Conservation (phyloP, 179 eudicot genomes). For the Pouteria campechiana region DNA sequence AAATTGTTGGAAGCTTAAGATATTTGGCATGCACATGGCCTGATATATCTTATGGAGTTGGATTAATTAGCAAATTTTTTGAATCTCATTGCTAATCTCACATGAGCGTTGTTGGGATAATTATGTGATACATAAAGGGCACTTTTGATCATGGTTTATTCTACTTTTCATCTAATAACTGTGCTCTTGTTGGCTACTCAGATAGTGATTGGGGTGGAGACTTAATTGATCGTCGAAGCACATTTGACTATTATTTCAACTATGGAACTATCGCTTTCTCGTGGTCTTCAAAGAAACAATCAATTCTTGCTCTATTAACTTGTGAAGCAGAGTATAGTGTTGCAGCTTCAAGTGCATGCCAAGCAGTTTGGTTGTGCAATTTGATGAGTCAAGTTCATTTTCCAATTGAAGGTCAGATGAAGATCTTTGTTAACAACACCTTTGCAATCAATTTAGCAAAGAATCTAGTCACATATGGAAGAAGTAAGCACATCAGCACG, state of each 20-base stretch:
- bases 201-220: constrained; percentile 1
- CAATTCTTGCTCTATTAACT: not conserved
- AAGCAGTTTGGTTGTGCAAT: not conserved
- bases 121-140: not conserved
- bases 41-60: too few relatives aligned
- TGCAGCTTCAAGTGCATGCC: constrained; percentile 2
- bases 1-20: constrained; percentile 1
- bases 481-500: constrained; percentile 2
- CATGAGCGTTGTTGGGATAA: not conserved
- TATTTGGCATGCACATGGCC: constrained; percentile 1
- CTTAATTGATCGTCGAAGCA: not conserved
- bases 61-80: too few relatives aligned
- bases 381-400: not conserved
- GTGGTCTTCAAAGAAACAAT: constrained; percentile 7
- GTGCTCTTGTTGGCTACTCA: not conserved
- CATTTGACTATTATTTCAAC: not conserved
- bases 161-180: not conserved
- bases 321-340: not conserved
- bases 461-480: constrained; percentile 1
- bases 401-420: not conserved
- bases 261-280: not conserved
- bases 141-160: not conserved
- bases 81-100: too few relatives aligned
- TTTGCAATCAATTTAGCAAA: not conserved
- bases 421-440: not conserved